Base-by-base conservation (phyloP, 495 filamentous ascomycete genomes). In the Neurospora sp. region DNA sequence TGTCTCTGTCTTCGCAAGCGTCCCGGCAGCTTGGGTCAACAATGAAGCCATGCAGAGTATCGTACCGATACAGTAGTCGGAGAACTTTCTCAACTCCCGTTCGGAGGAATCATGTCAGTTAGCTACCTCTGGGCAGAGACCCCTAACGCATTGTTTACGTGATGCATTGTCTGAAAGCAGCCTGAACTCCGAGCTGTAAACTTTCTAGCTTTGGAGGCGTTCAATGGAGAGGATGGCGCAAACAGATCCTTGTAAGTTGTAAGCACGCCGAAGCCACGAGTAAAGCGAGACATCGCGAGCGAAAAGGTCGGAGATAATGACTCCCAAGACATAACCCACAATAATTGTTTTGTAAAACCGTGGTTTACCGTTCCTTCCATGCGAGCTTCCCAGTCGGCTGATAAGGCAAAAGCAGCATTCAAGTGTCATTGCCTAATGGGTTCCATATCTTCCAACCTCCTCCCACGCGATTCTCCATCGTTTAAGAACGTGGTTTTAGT, bases 161-260 rank as follows among this genome's bases (percentile, higher is more conserved):
- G 48, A 16, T 62, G 2, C 48, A 16, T 62, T 62, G 0, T 46
- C 48, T 62, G 23, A 16, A 62, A 62, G 23, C 23, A 31, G 48
- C 3, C 1, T 31, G 5, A 62, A 14, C 0, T 62, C 12, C 54
- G 23, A 62, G 54, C 54, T 62, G 54, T 31, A 31, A 31, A 31
- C 31, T 2, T 31, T 31, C 23, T 54, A 27, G 46, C 20, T 23
- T 23, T 12, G n/a, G 46, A 54, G 46, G 20, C 46, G 46, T 54
- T 54, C 54, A 31, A 62, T 62, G 39, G 12, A 66, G 38, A 12
- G 74, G 46, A 77, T 77, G 76, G 75, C 72, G 78, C 74, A 75
- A 79, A 59, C 5, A 2, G 12, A 78, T 76, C 78, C 77, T 74
- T 78, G 75, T 59, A 70, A 79, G 74, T 74, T 78, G 75, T 59